These are phyloP conservation scores for Phaeosphaeria sp. DNA, from an alignment of 2,329 filamentous ascomycete genomes.

Conservation along the genomic window DNA sequence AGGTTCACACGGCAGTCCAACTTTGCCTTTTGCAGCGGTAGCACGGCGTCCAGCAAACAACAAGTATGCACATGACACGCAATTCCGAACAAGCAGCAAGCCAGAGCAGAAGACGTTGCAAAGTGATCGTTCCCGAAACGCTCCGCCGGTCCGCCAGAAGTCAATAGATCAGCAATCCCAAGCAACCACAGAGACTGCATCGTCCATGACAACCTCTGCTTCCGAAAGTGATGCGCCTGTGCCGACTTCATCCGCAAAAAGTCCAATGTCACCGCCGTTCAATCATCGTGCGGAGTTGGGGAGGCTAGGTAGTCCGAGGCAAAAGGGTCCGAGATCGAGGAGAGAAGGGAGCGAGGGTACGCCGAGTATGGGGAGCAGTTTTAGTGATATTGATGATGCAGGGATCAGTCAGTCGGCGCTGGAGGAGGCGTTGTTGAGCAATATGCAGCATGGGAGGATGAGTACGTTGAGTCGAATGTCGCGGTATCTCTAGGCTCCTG, in stretches of 20 bases:
- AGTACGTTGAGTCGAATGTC: conserved; percentile 72
- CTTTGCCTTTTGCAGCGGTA: conserved; percentile 53
- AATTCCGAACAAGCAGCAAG: conserved; percentile 6
- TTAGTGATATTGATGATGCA: conserved; percentile 83
- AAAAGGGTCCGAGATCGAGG: conserved; percentile 18
- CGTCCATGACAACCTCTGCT: conserved; percentile 63
- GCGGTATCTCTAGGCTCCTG: conserved; percentile 38
- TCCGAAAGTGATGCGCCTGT: conserved; percentile 39
- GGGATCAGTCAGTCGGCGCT: conserved; percentile 81
- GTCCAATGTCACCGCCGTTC: conserved; percentile 52
- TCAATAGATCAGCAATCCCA: conserved; percentile 28
- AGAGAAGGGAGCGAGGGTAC: conserved; percentile 45
- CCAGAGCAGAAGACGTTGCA: conserved; percentile 17
- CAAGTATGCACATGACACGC: conserved; percentile 17
- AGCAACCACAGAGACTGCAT: conserved; percentile 30
- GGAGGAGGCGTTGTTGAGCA: conserved; percentile 77
- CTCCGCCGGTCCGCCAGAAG: conserved; percentile 13
- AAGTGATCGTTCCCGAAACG: conserved; percentile 7
- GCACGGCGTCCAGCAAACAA: conserved; percentile 8
- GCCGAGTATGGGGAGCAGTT: conserved; percentile 70
- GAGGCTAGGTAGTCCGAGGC: conserved; percentile 61
- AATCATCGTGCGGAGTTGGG: conserved; percentile 65
- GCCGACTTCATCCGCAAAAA: conserved; percentile 22
- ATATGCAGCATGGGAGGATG: conserved; percentile 72
- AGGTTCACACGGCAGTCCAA: conserved; percentile 55